Percentiles rank a stretch among this genome's conserved stretches.
Evolutionary conservation across 148 eudicot genomes (phyloP).

Genomic region (Gaultheria prostrata): DNA sequence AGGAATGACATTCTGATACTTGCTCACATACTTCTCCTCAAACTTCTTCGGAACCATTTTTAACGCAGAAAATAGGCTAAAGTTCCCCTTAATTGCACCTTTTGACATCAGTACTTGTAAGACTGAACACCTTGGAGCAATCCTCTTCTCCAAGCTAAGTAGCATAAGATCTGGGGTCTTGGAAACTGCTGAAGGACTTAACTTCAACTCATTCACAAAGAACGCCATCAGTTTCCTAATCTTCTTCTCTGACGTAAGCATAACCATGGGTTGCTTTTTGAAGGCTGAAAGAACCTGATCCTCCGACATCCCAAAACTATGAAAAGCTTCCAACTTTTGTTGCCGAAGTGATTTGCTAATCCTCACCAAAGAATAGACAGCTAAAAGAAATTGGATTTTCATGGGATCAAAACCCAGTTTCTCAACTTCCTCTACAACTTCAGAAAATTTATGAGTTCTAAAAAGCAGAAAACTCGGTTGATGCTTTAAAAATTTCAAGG

Average conservation of each 20-base stretch:
- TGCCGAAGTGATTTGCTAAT: constrained; percentile 16
- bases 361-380: neutral
- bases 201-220: constrained; percentile 18
- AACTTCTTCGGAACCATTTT: neutral
- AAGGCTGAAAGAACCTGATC: constrained; percentile 18
- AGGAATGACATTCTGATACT: constrained; percentile 3
- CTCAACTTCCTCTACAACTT: constrained; percentile 9
- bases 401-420: constrained; percentile 19
- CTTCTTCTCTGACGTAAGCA: constrained; percentile 17
- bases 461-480: neutral
- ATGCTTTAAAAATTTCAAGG: neutral
- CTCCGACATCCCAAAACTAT: constrained; percentile 22
- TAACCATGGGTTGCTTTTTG: constrained; percentile 17
- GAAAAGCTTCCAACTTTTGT: constrained; percentile 6
- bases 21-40: neutral
- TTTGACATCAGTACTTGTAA: constrained; percentile 19
- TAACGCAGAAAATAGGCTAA: neutral
- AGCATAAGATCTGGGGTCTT: neutral
- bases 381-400: neutral
- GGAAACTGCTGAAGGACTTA: constrained; percentile 13
- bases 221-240: constrained; percentile 17
- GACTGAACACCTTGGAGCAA: constrained; percentile 25
- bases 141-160: constrained; percentile 24
- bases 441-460: neutral
- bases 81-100: neutral